phyloP scores from a whole-genome alignment of 148 eudicot species.

The Silene conica region DNA sequence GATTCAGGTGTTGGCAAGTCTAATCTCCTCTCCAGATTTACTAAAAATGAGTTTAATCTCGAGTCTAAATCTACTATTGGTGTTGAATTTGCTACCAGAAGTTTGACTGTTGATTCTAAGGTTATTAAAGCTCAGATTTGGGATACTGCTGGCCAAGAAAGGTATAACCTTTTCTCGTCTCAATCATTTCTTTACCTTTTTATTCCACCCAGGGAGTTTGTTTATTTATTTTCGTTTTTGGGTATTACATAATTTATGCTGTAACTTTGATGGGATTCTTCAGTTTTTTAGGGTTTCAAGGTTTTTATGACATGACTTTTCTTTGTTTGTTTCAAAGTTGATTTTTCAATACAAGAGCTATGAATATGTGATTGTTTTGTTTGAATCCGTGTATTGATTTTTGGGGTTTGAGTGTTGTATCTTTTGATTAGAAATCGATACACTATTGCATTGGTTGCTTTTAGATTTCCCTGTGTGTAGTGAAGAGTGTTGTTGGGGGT shows the following conservation, averaged over 20 bases:
- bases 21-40: conserved; percentile 63
- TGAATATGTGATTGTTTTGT: not conserved
- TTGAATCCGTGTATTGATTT: not conserved
- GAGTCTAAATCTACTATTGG: conserved; percentile 79
- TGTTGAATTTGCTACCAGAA: conserved; percentile 71
- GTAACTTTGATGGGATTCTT: too few species aligned
- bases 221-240: not conserved
- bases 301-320: conserved; percentile 6
- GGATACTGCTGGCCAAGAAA: conserved; percentile 82
- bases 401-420: not conserved
- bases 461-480: not conserved
- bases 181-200: not conserved
- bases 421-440: not conserved
- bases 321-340: not conserved
- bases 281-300: not conserved
- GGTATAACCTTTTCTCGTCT: conserved; percentile 30
- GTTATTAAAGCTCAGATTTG: conserved; percentile 81
- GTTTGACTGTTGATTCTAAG: conserved; percentile 40
- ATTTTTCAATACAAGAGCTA: not conserved
- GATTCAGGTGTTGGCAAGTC: conserved; percentile 77
- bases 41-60: conserved; percentile 66
- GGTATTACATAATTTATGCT: not conserved
- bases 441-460: not conserved
- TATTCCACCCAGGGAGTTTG: not conserved
- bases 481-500: not conserved